phyloP scores from a whole-genome alignment of 257 asterid genomes.

The Gentiana dahurica region DNA sequence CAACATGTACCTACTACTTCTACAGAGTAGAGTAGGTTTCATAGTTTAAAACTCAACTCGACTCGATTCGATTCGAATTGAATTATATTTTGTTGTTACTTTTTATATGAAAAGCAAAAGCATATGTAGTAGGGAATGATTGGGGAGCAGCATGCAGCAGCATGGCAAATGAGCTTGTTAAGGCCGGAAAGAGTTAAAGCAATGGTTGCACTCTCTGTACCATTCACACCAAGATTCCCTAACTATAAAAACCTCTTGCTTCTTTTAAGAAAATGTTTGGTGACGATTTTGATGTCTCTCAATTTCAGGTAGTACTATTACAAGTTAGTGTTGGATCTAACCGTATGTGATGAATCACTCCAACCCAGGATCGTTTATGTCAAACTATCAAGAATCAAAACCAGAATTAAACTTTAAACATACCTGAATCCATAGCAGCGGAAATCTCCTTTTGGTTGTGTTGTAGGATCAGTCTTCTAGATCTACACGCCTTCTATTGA shows the following conservation, averaged over 20 bases:
- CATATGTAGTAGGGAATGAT: constrained; percentile 17
- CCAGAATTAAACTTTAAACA: no score
- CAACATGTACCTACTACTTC: constrained; percentile 14
- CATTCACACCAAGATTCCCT: constrained; percentile 25
- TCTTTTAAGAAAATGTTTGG: constrained; percentile 31
- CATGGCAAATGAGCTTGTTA: constrained; percentile 41
- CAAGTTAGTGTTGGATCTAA: neutral
- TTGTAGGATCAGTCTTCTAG: neutral
- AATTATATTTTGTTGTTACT: neutral
- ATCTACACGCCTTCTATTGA: no score
- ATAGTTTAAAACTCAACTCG: no score
- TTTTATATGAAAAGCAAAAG: constrained; percentile 2
- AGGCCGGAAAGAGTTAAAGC: constrained; percentile 38
- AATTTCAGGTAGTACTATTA: constrained; percentile 27
- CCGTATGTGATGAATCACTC: no score
- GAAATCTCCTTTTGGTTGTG: neutral
- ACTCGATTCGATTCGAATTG: no score
- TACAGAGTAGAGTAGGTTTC: no score
- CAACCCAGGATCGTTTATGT: no score
- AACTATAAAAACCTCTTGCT: constrained; percentile 10
- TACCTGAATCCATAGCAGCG: no score
- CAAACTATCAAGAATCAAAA: no score
- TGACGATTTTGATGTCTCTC: constrained; percentile 28
- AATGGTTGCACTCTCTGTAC: constrained; percentile 28
- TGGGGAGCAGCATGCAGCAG: constrained; percentile 39